phyloP scores from a whole-genome alignment of 345 rosid species.

The Lagerstroemia speciosa region DNA sequence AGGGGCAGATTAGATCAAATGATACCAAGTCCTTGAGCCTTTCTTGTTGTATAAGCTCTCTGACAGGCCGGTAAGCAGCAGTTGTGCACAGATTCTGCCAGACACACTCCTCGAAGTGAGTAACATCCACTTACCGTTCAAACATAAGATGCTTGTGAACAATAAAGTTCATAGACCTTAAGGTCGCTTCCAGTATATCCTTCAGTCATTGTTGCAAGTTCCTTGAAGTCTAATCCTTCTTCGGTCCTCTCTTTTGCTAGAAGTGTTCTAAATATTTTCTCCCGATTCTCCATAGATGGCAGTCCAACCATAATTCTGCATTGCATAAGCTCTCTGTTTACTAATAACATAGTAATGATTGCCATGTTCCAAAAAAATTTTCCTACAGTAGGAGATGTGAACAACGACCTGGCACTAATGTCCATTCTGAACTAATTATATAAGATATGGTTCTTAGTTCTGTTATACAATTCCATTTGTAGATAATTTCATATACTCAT shows the following conservation, averaged over 20 bases:
- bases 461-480: background rate
- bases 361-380: background rate
- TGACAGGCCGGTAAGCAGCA: constrained; percentile 78
- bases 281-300: constrained; percentile 62
- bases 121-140: background rate
- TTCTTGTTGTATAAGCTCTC: constrained; percentile 79
- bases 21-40: constrained; percentile 54
- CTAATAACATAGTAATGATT: background rate
- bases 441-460: background rate
- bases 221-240: constrained; percentile 54
- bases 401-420: no score
- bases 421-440: no score
- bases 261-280: constrained; percentile 55
- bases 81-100: constrained; percentile 78
- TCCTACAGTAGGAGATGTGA: no score
- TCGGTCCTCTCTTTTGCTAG: constrained; percentile 61
- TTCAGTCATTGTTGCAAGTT: constrained; percentile 68
- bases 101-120: background rate
- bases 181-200: constrained; percentile 86
- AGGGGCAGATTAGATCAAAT: background rate
- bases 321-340: constrained; percentile 1
- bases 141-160: constrained; percentile 1
- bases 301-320: constrained; percentile 77
- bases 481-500: background rate
- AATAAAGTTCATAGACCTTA: constrained; percentile 33